Conservation (phyloP, 78 protist species). For the Dictyostelium intermedium region DNA sequence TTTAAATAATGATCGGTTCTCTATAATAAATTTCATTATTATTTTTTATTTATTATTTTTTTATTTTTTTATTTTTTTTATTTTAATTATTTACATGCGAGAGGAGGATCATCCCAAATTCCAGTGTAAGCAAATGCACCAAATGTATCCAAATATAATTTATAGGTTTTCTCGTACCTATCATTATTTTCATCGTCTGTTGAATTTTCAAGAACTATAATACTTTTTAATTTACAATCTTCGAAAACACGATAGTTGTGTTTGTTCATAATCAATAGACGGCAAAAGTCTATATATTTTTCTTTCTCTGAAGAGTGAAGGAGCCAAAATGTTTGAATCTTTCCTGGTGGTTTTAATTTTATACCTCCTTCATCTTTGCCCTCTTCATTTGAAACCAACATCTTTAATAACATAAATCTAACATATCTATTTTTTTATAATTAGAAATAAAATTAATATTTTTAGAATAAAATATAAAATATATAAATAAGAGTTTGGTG, state of each 20-base stretch:
- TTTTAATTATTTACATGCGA: background rate
- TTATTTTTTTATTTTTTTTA: too few species aligned
- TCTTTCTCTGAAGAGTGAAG: background rate
- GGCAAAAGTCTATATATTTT: background rate
- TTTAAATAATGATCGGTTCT: too few species aligned
- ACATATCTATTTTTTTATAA: background rate
- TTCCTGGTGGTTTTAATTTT: background rate
- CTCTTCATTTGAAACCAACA: background rate
- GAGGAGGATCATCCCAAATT: background rate
- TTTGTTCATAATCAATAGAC: background rate
- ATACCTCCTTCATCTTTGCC: background rate
- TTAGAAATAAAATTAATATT: background rate
- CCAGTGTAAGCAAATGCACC: background rate
- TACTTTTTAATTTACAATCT: background rate
- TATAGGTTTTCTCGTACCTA: background rate
- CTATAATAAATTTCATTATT: too few species aligned
- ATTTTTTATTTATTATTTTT: too few species aligned
- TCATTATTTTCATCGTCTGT: background rate
- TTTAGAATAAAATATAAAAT: too few species aligned
- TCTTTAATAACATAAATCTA: background rate
- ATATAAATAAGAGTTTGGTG: too few species aligned
- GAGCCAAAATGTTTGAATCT: background rate
- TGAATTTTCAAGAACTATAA: background rate
- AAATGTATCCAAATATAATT: background rate
- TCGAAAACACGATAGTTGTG: background rate